Evolutionary conservation across 192 early-diverging fungal genomes (phyloP).

Genomic region (Funneliformis geosporum): DNA sequence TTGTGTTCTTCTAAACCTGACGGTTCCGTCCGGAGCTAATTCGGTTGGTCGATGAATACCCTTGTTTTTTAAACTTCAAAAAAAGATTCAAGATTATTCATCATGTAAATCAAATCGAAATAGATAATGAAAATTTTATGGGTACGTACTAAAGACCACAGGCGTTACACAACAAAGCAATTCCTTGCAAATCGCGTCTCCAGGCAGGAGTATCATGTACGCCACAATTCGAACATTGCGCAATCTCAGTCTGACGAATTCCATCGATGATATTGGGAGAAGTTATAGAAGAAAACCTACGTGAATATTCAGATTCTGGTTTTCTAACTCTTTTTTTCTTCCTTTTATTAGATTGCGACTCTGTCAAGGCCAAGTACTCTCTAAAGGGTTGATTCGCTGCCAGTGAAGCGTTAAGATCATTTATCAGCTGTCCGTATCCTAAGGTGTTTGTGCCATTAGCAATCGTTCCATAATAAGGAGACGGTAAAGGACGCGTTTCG

Average conservation of each 20-base stretch:
- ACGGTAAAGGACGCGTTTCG: background rate
- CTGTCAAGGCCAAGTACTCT: background rate
- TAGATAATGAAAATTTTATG: background rate
- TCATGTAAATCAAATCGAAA: background rate
- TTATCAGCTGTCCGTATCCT: background rate
- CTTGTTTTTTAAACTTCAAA: conserved; percentile 27
- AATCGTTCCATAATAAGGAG: conserved; percentile 6
- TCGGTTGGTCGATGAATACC: conserved; percentile 32
- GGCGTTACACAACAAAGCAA: conserved; percentile 26
- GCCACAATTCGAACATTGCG: conserved; percentile 28
- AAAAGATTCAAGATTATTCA: background rate
- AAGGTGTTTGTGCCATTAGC: background rate
- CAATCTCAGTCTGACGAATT: conserved; percentile 11
- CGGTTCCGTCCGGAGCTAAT: conserved; percentile 22
- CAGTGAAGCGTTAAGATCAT: background rate
- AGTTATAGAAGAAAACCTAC: background rate
- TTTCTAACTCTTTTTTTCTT: conserved; percentile 13
- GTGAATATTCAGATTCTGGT: background rate
- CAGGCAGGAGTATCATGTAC: conserved; percentile 27
- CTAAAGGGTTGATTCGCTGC: background rate
- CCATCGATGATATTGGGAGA: background rate
- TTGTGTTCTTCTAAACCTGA: conserved; percentile 16
- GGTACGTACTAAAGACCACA: conserved; percentile 28
- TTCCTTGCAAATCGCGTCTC: conserved; percentile 28
- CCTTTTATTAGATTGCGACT: background rate